Conservation (phyloP, 805 yeast genomes). For the Jamesozyma gamospora region DNA sequence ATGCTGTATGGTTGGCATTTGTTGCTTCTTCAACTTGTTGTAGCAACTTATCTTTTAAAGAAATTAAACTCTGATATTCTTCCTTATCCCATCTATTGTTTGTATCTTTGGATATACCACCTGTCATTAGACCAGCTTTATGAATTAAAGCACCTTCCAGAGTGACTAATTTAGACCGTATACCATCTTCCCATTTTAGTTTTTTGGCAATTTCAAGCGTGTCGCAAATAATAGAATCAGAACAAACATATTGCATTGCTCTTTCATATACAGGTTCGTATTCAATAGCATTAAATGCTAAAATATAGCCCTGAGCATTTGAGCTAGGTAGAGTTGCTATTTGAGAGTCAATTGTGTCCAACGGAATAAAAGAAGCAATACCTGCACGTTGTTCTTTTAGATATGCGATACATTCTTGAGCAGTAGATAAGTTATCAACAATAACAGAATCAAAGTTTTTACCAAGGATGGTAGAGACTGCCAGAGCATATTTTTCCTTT, state of each 20-base stretch:
- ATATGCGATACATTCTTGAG: conserved; percentile 66
- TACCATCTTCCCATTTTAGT: conserved; percentile 55
- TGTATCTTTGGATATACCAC: conserved; percentile 53
- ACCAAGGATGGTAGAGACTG: conserved; percentile 72
- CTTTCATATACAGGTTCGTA: conserved; percentile 59
- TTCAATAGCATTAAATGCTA: conserved; percentile 58
- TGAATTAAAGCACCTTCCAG: conserved; percentile 79
- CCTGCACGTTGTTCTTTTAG: conserved; percentile 82
- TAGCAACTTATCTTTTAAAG: conserved; percentile 41
- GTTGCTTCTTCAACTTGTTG: conserved; percentile 35
- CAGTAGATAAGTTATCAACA: conserved; percentile 62
- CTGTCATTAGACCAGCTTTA: conserved; percentile 85
- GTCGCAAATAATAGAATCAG: conserved; percentile 72
- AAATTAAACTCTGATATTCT: conserved; percentile 46
- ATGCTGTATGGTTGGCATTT: conserved; percentile 38
- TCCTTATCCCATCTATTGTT: conserved; percentile 63
- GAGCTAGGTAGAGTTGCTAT: conserved; percentile 36
- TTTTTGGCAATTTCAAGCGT: conserved; percentile 54
- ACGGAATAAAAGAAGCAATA: conserved; percentile 76
- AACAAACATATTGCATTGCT: conserved; percentile 73
- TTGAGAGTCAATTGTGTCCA: conserved; percentile 64
- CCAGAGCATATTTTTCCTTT: conserved; percentile 59
- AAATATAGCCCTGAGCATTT: conserved; percentile 27
- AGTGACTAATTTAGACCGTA: conserved; percentile 62
- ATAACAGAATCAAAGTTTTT: conserved; percentile 70